phyloP scores from a whole-genome alignment of 1,284 basidiomycete genomes.

The Blastosporella zonata region DNA sequence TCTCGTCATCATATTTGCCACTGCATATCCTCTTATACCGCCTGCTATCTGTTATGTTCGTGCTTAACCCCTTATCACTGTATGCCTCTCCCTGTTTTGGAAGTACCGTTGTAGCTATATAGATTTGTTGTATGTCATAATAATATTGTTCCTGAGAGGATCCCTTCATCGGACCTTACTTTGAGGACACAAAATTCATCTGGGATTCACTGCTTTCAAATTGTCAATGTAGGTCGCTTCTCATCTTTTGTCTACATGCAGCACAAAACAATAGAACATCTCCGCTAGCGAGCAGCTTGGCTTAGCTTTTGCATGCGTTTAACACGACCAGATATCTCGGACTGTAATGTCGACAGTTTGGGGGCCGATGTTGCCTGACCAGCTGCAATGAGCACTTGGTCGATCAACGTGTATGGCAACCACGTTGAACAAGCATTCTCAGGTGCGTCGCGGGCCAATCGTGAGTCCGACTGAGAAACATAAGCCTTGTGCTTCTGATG shows the following conservation, averaged over 20 bases:
- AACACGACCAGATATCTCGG: conserved; percentile 56
- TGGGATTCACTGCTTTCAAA: too few species aligned
- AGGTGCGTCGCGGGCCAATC: conserved; percentile 52
- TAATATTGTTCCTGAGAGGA: conserved; percentile 13
- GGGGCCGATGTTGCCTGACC: conserved; percentile 49
- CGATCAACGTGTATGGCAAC: conserved; percentile 84
- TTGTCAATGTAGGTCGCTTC: background rate
- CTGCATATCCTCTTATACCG: conserved; percentile 1
- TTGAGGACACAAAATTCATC: too few species aligned
- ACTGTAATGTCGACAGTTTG: conserved; percentile 50
- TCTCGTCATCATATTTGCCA: conserved; percentile 1
- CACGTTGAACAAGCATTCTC: conserved; percentile 64
- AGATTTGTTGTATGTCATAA: conserved; percentile 18
- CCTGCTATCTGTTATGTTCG: background rate
- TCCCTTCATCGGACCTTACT: conserved; percentile 12
- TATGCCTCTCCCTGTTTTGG: conserved; percentile 10
- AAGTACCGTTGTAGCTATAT: conserved; percentile 16
- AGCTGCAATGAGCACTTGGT: conserved; percentile 77
- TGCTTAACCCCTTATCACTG: background rate
- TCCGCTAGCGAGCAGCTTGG: conserved; percentile 15
- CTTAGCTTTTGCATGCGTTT: conserved; percentile 63
- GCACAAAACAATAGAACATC: background rate
- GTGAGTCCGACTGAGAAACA: conserved; percentile 49
- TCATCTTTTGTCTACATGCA: background rate
- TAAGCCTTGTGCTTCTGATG: background rate